Conservation (phyloP, 106 monocot species). For the Hemerocallis citrina region DNA sequence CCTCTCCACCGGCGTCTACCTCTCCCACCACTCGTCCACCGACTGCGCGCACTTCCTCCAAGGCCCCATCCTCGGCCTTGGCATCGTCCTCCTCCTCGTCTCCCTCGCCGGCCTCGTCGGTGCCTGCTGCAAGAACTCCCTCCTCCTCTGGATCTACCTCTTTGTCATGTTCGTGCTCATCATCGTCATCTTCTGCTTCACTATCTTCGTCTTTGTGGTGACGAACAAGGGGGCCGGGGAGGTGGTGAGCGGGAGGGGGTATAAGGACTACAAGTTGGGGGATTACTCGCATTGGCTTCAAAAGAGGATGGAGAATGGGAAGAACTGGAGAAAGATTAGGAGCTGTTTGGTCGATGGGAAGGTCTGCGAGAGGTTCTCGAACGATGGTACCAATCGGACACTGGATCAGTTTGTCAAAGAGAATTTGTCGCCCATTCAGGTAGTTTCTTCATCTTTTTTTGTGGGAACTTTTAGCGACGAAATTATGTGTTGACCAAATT, state of each 20-base stretch:
- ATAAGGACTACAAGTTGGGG: slow-evolving; percentile 59
- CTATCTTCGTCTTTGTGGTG: slow-evolving; percentile 67
- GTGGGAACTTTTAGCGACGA: slow-evolving; percentile 12
- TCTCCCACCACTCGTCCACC: slow-evolving; percentile 5
- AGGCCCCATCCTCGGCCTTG: slow-evolving; percentile 15
- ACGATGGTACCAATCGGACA: slow-evolving; percentile 9
- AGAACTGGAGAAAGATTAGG: slow-evolving; percentile 57
- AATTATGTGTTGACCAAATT: no score
- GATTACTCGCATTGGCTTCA: slow-evolving; percentile 75
- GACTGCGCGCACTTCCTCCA: slow-evolving; percentile 22
- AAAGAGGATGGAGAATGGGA: slow-evolving; percentile 33
- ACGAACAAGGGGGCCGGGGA: slow-evolving; percentile 77
- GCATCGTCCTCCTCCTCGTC: slow-evolving; percentile 17
- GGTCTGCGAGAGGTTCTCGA: slow-evolving; percentile 41
- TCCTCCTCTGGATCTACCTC: slow-evolving; percentile 52
- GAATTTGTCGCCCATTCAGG: slow-evolving; percentile 66
- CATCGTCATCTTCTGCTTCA: slow-evolving; percentile 57
- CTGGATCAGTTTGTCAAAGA: slow-evolving; percentile 23
- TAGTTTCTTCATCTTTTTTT: neutral
- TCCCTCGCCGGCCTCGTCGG: slow-evolving; percentile 24
- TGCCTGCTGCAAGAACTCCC: slow-evolving; percentile 17
- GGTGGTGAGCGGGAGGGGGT: slow-evolving; percentile 46
- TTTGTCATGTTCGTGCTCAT: slow-evolving; percentile 73
- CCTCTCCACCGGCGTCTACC: slow-evolving; percentile 14
- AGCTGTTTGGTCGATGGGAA: slow-evolving; percentile 51